Base-by-base conservation (phyloP, 2,329 filamentous ascomycete genomes). In the Pyricularia grisea region DNA sequence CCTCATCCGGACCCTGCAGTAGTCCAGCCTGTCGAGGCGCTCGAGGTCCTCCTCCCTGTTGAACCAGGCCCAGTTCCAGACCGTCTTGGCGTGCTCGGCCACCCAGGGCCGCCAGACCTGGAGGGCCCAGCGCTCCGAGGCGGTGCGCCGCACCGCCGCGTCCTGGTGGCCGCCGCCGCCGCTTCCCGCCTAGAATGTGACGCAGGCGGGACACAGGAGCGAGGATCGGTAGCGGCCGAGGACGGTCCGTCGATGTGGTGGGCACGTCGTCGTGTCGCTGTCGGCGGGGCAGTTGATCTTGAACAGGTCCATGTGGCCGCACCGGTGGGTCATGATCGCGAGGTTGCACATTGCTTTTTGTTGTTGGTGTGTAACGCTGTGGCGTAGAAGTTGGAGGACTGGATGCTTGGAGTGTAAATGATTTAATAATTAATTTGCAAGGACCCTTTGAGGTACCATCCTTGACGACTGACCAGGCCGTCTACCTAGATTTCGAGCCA, bases 331-430 rank as follows among this genome's bases (percentile, higher is more conserved):
- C 25, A 68, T 4, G 20, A 68, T 12, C 28, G 50, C 66, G 66
- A 68, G 28, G 55, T 68, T 68, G 23, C 66, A 68, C 66, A 68
- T 68, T 68, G 50, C 42, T 55, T 55, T 50, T 55, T 5, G 14
- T 9, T 55, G 17, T 42, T 42, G 33, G 12, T 42, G 7, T 55
- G 20, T 55, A 55, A 3, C 20, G 6, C 10, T 55, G 42, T 20
- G 42, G 42, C 4, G 6, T 55, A 55, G 11, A 55, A 55, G 42
- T 55, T 6, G n/a, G 20, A 55, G 42, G 5, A 10, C 9, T n/a
- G 1, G n/a, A n/a, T 20, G 42, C 6, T 55, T n/a, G 42, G 42
- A n/a, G 20, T 42, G n/a, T 55, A n/a, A n/a, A n/a, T 55, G 42
- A 55, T 55, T n/a, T 55, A 20, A 17, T 50, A 20, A 17, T 50